Conservation (phyloP, 2,329 filamentous ascomycete genomes). For the Pestalotiopsis sp. region DNA sequence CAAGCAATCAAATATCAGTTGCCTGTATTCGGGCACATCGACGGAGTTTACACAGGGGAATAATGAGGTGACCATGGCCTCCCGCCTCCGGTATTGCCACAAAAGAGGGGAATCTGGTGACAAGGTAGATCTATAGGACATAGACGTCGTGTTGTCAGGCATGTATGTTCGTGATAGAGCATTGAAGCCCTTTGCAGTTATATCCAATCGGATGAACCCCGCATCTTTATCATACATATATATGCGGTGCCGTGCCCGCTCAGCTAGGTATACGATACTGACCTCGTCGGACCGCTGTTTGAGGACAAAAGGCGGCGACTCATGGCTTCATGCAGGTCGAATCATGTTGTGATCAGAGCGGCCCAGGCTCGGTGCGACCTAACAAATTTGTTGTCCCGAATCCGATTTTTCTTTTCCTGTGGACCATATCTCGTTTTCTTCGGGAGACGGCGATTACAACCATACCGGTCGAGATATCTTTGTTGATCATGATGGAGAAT, state of each 20-base stretch:
- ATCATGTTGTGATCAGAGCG: neutral
- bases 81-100: neutral
- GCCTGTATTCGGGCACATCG: too few species aligned
- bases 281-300: neutral
- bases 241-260: neutral
- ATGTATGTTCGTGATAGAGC: neutral
- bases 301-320: neutral
- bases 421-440: neutral
- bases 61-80: neutral
- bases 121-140: neutral
- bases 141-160: conserved; percentile 3
- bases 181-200: neutral
- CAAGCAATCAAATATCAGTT: neutral
- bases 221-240: neutral
- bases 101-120: neutral
- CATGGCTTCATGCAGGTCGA: neutral
- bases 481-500: neutral
- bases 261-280: neutral
- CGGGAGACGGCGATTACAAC: neutral
- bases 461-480: neutral
- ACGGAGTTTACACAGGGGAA: too few species aligned
- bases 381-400: neutral
- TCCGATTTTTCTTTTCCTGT: neutral
- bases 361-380: neutral
- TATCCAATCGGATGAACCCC: neutral